Conservation (phyloP, 768 basidiomycete species). For the Suillus sp. region DNA sequence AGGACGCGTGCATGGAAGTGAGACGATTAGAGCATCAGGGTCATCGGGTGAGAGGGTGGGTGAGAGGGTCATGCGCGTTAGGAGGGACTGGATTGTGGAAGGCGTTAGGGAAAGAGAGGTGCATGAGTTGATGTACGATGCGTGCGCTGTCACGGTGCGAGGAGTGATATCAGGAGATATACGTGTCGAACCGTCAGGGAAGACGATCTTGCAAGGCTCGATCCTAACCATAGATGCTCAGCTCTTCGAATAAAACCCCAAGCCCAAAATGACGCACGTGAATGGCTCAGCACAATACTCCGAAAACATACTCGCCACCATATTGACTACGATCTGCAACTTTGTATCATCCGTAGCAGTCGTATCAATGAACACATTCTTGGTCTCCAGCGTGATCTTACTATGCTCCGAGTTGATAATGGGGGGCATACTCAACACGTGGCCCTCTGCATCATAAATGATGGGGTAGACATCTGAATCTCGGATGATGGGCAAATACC, state of each 20-base stretch:
- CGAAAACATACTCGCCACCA: constrained; percentile 96
- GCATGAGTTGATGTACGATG: constrained; percentile 95
- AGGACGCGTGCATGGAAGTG: constrained; percentile 92
- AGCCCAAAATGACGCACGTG: constrained; percentile 59
- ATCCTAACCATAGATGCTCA: constrained; percentile 52
- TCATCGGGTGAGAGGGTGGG: constrained; percentile 54
- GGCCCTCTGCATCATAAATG: constrained; percentile 89
- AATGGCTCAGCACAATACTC: constrained; percentile 93
- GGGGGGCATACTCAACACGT: constrained; percentile 94
- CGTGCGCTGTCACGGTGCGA: constrained; percentile 69
- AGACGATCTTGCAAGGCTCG: constrained; percentile 87
- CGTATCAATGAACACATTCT: constrained; percentile 94
- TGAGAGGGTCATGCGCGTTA: constrained; percentile 82
- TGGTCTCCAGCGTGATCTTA: constrained; percentile 93
- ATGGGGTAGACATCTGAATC: constrained; percentile 97
- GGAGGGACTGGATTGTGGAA: constrained; percentile 65
- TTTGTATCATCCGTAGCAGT: constrained; percentile 98
- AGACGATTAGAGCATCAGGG: constrained; percentile 72
- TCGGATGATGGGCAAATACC: constrained; percentile 89
- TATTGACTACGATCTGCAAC: constrained; percentile 92
- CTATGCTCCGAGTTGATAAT: constrained; percentile 98
- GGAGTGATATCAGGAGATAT: constrained; percentile 84
- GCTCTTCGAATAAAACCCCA: neutral
- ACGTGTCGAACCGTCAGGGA: constrained; percentile 72
- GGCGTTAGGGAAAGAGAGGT: constrained; percentile 79